Evolutionary conservation across 805 yeast genomes (phyloP).

Genomic region (Pichia phayaonensis): DNA sequence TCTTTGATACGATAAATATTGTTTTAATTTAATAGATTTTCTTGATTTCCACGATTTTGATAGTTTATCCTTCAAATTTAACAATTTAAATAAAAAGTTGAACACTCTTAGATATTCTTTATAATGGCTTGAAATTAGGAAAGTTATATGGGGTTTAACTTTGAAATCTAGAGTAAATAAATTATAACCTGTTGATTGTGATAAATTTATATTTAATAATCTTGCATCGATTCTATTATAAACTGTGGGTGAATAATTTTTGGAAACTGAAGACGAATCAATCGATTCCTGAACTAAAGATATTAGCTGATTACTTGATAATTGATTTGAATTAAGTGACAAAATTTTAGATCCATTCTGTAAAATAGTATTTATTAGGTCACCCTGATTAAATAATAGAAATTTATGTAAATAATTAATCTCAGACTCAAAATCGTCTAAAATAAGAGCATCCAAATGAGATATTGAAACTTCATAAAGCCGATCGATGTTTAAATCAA

Average conservation of each 20-base stretch:
- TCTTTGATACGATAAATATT: conserved; percentile 12
- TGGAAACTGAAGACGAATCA: conserved; percentile 41
- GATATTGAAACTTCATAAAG: conserved; percentile 40
- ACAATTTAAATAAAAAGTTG: conserved; percentile 76
- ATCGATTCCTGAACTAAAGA: conserved; percentile 60
- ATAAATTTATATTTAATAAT: conserved; percentile 57
- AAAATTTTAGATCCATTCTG: conserved; percentile 46
- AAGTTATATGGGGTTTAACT: conserved; percentile 41
- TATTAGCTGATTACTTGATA: conserved; percentile 61
- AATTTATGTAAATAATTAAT: conserved; percentile 57
- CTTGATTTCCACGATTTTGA: conserved; percentile 40
- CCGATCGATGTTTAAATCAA: conserved; percentile 27
- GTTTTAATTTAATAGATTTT: conserved; percentile 22
- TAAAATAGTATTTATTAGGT: conserved; percentile 65
- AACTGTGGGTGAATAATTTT: conserved; percentile 30
- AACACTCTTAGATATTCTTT: conserved; percentile 71
- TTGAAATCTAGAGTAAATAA: conserved; percentile 81
- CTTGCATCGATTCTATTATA: conserved; percentile 71
- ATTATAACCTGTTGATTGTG: conserved; percentile 73
- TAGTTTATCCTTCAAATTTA: conserved; percentile 50
- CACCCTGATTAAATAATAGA: conserved; percentile 69
- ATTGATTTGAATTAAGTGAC: conserved; percentile 50
- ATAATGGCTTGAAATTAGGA: conserved; percentile 44
- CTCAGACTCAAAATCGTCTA: conserved; percentile 43
- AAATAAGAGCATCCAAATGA: conserved; percentile 39